Evolutionary conservation across 2,329 filamentous ascomycete species (phyloP), one percentile per base, ranked within the genome.

Genomic region (Colletotrichum sp.): DNA sequence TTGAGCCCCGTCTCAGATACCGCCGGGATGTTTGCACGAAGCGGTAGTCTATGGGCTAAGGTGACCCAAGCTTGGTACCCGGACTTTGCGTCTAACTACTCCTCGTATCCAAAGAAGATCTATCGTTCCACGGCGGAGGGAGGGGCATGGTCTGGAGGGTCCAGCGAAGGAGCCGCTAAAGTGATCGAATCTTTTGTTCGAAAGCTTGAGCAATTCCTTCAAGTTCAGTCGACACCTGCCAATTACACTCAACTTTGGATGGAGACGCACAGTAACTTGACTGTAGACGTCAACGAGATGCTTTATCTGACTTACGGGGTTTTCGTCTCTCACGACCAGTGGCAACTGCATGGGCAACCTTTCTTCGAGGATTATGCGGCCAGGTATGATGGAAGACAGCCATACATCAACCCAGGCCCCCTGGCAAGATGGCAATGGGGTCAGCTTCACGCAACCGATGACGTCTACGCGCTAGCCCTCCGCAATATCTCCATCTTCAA

Each of bases 401-500:
- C 84, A 0, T 85, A 85, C 66, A 80, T 86, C 16, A 80, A 85
- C 70, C 84, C 84, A 3, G 81, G 79, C 0, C 83, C 84, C 1
- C 77, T 84, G 2, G 64, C 77, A 1, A 81, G 83, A 8, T 86
- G 84, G 84, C 81, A 78, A 6, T 85, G 79, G 69, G 84, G 79
- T 12, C 69, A 76, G 49, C 18, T 16, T 13, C 18, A 78, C 12
- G 72, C 72, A 71, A 44, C 44, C 16, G n/a, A 52, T 13, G 44
- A 21, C 1, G 10, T 52, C 6, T 52, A 52, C 44, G n/a, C 44
- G 0, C 44, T 3, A 13, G 44, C 44, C n/a, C 44, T 52, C n/a
- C 44, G 12, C n/a, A 52, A 52, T 24, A 52, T 52, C 44, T 52
- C 44, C n/a, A 21, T 52, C 44, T 52, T 52, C 44, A 52, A 52